A percentile compares a stretch with the other conserved stretches of the same genome.
Conservation (phyloP, 345 rosid species). For the Boechera stricta region DNA sequence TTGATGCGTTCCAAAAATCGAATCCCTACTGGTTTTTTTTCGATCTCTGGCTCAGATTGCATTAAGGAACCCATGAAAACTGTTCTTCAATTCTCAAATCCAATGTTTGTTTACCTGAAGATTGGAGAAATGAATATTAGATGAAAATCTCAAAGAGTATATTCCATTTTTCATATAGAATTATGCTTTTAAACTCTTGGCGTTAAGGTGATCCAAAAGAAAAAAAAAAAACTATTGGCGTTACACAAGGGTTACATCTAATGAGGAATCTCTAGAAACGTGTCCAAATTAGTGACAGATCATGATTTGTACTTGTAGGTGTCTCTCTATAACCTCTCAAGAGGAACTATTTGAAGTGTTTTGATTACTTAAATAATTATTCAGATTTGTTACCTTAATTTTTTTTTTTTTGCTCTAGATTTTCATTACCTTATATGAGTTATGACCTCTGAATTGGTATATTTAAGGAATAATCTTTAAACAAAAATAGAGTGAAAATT, state of each 20-base stretch:
- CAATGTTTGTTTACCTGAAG: conserved; percentile 8
- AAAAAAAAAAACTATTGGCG: conserved; percentile 17
- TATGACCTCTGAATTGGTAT: conserved; percentile 12
- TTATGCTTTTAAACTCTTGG: conserved; percentile 31
- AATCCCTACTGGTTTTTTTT: conserved; percentile 71
- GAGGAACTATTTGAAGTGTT: conserved; percentile 14
- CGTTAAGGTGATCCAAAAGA: neutral
- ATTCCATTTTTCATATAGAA: conserved; percentile 34
- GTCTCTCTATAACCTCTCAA: conserved; percentile 15
- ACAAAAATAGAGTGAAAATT: neutral
- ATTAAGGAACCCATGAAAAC: conserved; percentile 59
- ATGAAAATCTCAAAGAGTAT: conserved; percentile 8
- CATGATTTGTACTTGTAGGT: neutral
- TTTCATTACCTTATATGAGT: neutral
- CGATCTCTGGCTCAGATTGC: conserved; percentile 40
- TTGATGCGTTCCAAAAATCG: conserved; percentile 57
- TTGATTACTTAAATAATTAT: neutral
- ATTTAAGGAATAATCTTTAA: neutral
- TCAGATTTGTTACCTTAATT: conserved; percentile 2
- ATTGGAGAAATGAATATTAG: neutral
- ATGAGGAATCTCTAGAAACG: conserved; percentile 23
- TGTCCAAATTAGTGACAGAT: conserved; percentile 28
- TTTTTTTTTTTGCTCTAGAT: neutral
- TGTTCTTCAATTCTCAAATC: conserved; percentile 3
- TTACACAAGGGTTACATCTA: conserved; percentile 16